Percentiles rank a stretch among this genome's conserved stretches.
phyloP scores from a whole-genome alignment of 192 early-diverging fungal genomes.

The Allomyces arbusculus region DNA sequence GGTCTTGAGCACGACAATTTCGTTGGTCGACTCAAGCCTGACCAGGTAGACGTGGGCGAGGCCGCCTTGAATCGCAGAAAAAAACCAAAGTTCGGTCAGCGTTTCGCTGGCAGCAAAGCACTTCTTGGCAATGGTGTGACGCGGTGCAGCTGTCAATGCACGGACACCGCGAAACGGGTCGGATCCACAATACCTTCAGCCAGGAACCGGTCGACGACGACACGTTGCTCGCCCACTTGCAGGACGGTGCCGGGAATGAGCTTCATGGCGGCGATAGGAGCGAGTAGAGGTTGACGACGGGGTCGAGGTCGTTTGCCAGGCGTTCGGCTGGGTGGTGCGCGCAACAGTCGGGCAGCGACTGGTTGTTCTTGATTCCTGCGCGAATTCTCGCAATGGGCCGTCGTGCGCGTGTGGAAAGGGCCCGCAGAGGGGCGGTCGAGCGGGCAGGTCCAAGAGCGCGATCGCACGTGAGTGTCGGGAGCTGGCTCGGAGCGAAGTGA shows the following conservation, averaged over 20 bases:
- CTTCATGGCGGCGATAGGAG: background rate
- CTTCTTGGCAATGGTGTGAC: background rate
- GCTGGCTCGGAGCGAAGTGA: too few species aligned
- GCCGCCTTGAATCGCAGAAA: slow-evolving; percentile 32
- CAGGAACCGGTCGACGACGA: slow-evolving; percentile 49
- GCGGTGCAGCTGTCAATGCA: background rate
- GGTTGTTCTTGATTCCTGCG: too few species aligned
- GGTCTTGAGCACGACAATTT: slow-evolving; percentile 59
- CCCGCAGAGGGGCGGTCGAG: too few species aligned
- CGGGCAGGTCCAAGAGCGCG: too few species aligned
- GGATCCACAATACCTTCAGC: slow-evolving; percentile 36
- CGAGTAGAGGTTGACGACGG: too few species aligned
- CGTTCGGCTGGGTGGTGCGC: too few species aligned
- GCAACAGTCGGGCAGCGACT: too few species aligned
- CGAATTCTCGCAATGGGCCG: too few species aligned
- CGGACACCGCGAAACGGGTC: too few species aligned
- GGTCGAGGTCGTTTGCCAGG: too few species aligned
- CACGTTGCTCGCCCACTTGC: slow-evolving; percentile 26
- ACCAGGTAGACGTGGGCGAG: slow-evolving; percentile 84
- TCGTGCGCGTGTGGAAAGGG: too few species aligned
- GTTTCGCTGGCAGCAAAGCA: background rate
- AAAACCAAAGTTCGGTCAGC: background rate
- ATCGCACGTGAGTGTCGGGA: too few species aligned
- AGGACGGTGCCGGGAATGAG: slow-evolving; percentile 38
- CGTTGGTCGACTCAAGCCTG: slow-evolving; percentile 21